These are phyloP conservation scores for Pisolithus tinctorius DNA, from an alignment of 768 basidiomycete species.

Conservation along the genomic window DNA sequence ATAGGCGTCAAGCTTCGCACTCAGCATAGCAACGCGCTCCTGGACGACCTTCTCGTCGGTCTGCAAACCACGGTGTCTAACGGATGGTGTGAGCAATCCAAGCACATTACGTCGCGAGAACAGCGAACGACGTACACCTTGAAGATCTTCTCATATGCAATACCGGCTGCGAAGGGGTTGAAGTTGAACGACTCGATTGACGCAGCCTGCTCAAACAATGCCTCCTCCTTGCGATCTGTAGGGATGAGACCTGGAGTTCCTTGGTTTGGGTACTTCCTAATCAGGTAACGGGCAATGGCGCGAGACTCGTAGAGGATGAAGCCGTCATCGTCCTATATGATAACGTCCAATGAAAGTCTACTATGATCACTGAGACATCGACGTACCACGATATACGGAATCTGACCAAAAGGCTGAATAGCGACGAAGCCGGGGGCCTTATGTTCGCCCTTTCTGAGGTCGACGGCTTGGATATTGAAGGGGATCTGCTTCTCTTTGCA, in stretches of 20 bases:
- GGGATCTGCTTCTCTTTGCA: conserved; percentile 52
- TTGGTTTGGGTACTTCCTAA: conserved; percentile 44
- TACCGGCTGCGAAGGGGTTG: conserved; percentile 30
- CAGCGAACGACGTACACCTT: conserved; percentile 34
- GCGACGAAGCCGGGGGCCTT: conserved; percentile 37
- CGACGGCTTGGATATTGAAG: conserved; percentile 42
- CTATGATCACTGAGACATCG: too few relatives aligned
- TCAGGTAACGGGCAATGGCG: conserved; percentile 56
- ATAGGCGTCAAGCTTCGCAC: conserved; percentile 41
- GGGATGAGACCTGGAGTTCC: conserved; percentile 46
- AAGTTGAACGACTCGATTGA: conserved; percentile 51
- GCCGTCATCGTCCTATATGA: conserved; percentile 48
- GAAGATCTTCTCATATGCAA: conserved; percentile 45
- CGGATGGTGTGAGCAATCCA: neutral
- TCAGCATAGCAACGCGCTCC: conserved; percentile 14
- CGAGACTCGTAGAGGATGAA: conserved; percentile 58
- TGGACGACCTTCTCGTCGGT: conserved; percentile 16
- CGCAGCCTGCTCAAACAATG: conserved; percentile 25
- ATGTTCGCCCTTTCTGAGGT: conserved; percentile 38
- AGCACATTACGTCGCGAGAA: neutral
- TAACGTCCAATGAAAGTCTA: neutral
- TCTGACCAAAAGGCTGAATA: conserved; percentile 54
- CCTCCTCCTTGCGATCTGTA: conserved; percentile 26
- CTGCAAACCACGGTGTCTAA: conserved; percentile 14
- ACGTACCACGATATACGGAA: conserved; percentile 35